These are phyloP conservation scores for Coffea canephora DNA, from an alignment of 257 asterid genomes.

Conservation along the genomic window DNA sequence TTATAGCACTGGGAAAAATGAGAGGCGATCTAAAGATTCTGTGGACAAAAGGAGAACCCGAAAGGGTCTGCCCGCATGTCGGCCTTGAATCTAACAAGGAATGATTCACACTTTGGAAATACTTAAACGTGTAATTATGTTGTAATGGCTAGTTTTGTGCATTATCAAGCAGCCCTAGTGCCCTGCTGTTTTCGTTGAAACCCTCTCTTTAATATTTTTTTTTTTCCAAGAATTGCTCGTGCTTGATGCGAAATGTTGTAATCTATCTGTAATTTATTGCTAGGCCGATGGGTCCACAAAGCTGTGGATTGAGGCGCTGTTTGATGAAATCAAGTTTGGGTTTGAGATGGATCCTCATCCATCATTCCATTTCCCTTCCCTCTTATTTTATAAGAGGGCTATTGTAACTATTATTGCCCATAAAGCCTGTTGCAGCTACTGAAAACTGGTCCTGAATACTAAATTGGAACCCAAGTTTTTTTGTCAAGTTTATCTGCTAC, in stretches of 20 bases:
- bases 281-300: background rate
- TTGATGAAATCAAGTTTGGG: too few relatives aligned
- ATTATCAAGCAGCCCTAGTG: background rate
- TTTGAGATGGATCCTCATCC: background rate
- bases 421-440: too few relatives aligned
- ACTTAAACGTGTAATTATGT: background rate
- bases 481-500: too few relatives aligned
- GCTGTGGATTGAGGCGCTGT: background rate
- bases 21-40: constrained; percentile 66
- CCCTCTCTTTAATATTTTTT: background rate
- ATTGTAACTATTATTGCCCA: background rate
- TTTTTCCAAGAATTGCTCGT: background rate
- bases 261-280: background rate
- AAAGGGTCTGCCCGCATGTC: constrained; percentile 68
- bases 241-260: background rate
- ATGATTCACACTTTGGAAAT: constrained; percentile 26
- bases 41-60: constrained; percentile 81
- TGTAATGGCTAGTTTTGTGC: background rate
- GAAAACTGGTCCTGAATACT: too few relatives aligned
- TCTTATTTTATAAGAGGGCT: background rate
- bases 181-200: background rate
- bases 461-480: too few relatives aligned
- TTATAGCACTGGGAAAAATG: constrained; percentile 57
- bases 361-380: background rate
- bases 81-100: constrained; percentile 54